phyloP scores from a whole-genome alignment of 2,329 filamentous ascomycete species.

The Talaromyces sp. region DNA sequence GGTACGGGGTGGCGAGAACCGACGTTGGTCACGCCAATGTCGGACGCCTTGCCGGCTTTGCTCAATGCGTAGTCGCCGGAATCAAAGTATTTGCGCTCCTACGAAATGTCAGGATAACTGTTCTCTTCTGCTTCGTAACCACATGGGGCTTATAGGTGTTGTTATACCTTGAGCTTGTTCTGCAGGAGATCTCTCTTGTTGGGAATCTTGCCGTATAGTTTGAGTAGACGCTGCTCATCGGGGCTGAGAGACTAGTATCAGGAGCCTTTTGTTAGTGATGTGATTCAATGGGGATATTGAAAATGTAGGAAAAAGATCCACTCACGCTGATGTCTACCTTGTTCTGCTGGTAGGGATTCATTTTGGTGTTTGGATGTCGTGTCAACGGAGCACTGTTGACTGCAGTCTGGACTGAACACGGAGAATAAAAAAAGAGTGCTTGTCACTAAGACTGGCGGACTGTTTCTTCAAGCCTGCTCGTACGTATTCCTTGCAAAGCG shows the following conservation, averaged over 20 bases:
- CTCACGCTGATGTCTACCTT: conserved; percentile 94
- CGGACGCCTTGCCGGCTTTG: conserved; percentile 93
- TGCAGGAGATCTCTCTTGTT: conserved; percentile 93
- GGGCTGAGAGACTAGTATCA: conserved; percentile 70
- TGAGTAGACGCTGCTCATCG: conserved; percentile 94
- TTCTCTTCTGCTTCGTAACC: not conserved
- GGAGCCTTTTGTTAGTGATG: not conserved
- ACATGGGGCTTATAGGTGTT: not conserved
- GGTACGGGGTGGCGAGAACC: conserved; percentile 91
- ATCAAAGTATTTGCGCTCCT: conserved; percentile 98
- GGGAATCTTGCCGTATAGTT: conserved; percentile 95
- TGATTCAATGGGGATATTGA: not conserved
- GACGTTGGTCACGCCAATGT: conserved; percentile 87
- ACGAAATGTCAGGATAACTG: not conserved
- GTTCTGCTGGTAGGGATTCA: conserved; percentile 98
- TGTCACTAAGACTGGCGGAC: not conserved
- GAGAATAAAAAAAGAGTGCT: not conserved
- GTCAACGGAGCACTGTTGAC: not conserved
- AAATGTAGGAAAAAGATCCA: conserved; percentile 19
- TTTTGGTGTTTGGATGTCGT: conserved; percentile 36
- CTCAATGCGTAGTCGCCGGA: conserved; percentile 93
- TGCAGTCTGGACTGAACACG: not conserved
- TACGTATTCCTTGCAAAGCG: not conserved
- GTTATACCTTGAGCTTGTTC: conserved; percentile 80
- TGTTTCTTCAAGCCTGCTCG: not conserved